phyloP scores from a whole-genome alignment of 176 grass and related monocot genomes.

The Saccharum spontaneum region DNA sequence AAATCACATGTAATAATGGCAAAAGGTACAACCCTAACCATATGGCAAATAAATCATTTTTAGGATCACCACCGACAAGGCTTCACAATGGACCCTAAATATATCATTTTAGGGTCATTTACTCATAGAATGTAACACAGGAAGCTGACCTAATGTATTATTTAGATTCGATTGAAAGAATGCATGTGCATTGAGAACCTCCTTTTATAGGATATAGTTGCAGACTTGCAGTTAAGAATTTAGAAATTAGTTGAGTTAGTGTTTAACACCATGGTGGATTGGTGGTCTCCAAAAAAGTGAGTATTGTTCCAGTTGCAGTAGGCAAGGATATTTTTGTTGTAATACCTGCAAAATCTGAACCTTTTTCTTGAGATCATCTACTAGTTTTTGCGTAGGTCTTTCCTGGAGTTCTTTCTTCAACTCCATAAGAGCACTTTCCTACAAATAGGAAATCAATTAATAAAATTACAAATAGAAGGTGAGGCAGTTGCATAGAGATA shows the following conservation, averaged over 20 bases:
- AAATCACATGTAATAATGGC: background rate
- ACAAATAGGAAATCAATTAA: constrained; percentile 39
- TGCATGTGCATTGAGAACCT: constrained; percentile 1
- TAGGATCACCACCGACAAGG: constrained; percentile 6
- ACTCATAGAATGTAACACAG: background rate
- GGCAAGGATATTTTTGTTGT: background rate
- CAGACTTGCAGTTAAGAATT: background rate
- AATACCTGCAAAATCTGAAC: constrained; percentile 96
- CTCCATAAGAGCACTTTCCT: constrained; percentile 77
- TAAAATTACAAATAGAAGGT: background rate
- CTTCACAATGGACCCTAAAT: background rate
- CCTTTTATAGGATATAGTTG: background rate
- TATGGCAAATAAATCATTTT: constrained; percentile 16
- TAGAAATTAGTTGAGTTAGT: background rate
- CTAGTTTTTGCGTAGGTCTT: constrained; percentile 83
- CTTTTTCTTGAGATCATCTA: constrained; percentile 98
- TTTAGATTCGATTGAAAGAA: background rate
- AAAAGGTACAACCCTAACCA: background rate
- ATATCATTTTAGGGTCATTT: background rate
- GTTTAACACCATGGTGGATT: constrained; percentile 13
- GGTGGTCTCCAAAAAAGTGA: background rate
- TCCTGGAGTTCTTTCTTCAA: constrained; percentile 95
- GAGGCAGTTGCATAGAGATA: constrained; percentile 23
- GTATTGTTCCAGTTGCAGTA: background rate
- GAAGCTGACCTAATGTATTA: constrained; percentile 10